Evolutionary conservation across 306 rosid species (phyloP).

Genomic region (Gastrolobium bilobum): DNA sequence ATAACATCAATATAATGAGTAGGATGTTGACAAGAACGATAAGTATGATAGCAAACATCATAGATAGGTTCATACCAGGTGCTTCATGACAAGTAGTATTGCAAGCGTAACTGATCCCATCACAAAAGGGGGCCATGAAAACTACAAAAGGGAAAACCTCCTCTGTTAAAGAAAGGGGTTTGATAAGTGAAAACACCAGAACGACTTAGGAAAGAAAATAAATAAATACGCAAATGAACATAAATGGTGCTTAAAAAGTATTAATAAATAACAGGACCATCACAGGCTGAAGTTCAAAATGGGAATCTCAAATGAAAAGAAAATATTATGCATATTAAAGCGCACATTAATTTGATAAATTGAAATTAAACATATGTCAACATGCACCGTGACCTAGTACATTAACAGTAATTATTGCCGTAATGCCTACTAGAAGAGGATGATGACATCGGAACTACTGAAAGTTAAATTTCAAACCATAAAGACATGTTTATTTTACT

Average conservation of each 20-base stretch:
- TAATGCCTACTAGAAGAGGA: slow-evolving; percentile 6
- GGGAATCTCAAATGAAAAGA: neutral
- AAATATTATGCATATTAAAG: slow-evolving; percentile 8
- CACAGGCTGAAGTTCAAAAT: neutral
- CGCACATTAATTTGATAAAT: neutral
- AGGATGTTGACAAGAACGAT: slow-evolving; percentile 33
- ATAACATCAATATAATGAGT: slow-evolving; percentile 49
- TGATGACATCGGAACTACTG: neutral
- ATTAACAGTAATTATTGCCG: slow-evolving; percentile 6
- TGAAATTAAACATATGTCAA: slow-evolving; percentile 26
- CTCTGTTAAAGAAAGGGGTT: slow-evolving; percentile 47
- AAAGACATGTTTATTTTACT: neutral
- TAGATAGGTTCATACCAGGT: slow-evolving; percentile 72
- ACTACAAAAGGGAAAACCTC: slow-evolving; percentile 71
- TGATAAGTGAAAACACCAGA: slow-evolving; percentile 35
- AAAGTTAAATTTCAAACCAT: slow-evolving; percentile 3
- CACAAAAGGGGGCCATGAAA: slow-evolving; percentile 92
- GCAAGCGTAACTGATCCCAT: slow-evolving; percentile 89
- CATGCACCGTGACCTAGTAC: neutral
- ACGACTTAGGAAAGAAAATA: slow-evolving; percentile 11
- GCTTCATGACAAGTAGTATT: slow-evolving; percentile 85
- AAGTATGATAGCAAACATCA: slow-evolving; percentile 42
- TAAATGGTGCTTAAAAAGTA: slow-evolving; percentile 3
- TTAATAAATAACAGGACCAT: neutral
- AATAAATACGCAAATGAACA: slow-evolving; percentile 29